Percentiles rank a stretch among this genome's conserved stretches.
Evolutionary conservation across 345 rosid species (phyloP).

Genomic region (Populus alba): DNA sequence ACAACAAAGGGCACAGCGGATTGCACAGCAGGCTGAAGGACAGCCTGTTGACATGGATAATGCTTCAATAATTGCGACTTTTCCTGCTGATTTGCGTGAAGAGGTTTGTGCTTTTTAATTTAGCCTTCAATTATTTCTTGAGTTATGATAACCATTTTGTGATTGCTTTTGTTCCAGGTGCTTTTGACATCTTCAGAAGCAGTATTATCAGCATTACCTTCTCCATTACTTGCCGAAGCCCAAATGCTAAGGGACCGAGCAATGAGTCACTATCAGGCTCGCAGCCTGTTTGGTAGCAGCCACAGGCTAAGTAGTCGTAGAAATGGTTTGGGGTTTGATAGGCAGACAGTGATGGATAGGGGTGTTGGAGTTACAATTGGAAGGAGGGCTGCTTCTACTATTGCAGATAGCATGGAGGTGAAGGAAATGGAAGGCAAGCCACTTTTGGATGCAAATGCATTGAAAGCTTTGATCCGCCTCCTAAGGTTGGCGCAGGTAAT

Average conservation of each 20-base stretch:
- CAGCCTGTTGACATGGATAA: constrained; percentile 99
- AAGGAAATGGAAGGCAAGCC: constrained; percentile 90
- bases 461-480: constrained; percentile 77
- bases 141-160: constrained; percentile 16
- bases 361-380: constrained; percentile 88
- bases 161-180: constrained; percentile 50
- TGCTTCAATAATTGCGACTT: constrained; percentile 94
- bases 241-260: constrained; percentile 96
- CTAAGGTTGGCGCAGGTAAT: constrained; percentile 82
- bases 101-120: constrained; percentile 59
- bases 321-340: constrained; percentile 86
- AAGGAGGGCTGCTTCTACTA: constrained; percentile 59
- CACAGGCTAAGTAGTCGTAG: constrained; percentile 72
- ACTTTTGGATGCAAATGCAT: constrained; percentile 63
- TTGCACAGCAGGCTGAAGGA: constrained; percentile 86
- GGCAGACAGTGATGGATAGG: constrained; percentile 88
- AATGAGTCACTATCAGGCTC: constrained; percentile 97
- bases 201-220: constrained; percentile 85
- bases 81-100: constrained; percentile 95
- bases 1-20: constrained; percentile 92
- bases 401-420: constrained; percentile 61
- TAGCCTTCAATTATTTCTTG: constrained; percentile 8
- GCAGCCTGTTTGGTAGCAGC: constrained; percentile 78
- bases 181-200: constrained; percentile 96
- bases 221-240: constrained; percentile 93